phyloP scores from a whole-genome alignment of 495 filamentous ascomycete genomes.

The Copromyces sp. region DNA sequence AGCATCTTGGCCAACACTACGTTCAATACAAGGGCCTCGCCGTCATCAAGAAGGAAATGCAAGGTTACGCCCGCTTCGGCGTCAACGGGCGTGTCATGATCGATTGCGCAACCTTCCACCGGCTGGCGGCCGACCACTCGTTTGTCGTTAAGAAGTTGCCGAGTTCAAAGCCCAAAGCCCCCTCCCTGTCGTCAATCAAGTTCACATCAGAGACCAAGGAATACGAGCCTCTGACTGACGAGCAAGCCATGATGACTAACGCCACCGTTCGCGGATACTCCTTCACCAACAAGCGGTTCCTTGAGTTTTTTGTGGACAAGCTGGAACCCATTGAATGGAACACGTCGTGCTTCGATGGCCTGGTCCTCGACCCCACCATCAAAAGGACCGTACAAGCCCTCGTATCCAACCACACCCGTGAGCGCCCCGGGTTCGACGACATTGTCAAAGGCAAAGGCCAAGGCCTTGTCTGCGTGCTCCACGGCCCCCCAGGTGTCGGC shows the following conservation, averaged over 20 bases:
- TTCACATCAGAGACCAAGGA: slow-evolving; percentile 2
- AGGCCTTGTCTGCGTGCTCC: slow-evolving; percentile 31
- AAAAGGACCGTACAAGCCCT: slow-evolving; percentile 46
- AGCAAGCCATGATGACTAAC: slow-evolving; percentile 19
- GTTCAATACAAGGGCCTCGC: slow-evolving; percentile 21
- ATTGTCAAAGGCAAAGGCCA: slow-evolving; percentile 29
- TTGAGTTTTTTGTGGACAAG: slow-evolving; percentile 25
- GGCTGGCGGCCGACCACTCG: slow-evolving; percentile 15
- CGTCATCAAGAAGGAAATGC: slow-evolving; percentile 12
- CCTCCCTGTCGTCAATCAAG: not conserved
- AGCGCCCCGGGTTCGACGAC: slow-evolving; percentile 25
- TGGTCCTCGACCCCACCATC: slow-evolving; percentile 41
- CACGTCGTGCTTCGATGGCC: slow-evolving; percentile 35
- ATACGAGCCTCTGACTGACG: slow-evolving; percentile 18
- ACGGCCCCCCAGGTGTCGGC: slow-evolving; percentile 29
- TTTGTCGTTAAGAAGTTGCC: slow-evolving; percentile 10
- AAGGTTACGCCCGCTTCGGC: slow-evolving; percentile 16
- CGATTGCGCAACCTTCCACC: slow-evolving; percentile 25
- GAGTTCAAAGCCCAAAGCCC: not conserved
- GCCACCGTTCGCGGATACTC: slow-evolving; percentile 27
- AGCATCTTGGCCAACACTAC: slow-evolving; percentile 20
- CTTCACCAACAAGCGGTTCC: slow-evolving; percentile 19
- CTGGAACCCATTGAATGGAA: slow-evolving; percentile 23
- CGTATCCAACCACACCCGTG: slow-evolving; percentile 26
- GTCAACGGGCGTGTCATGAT: slow-evolving; percentile 28